A percentile compares a stretch with the other conserved stretches of the same genome.
Conservation (phyloP, 306 rosid species). For the Pterocarpus macrocarpus region DNA sequence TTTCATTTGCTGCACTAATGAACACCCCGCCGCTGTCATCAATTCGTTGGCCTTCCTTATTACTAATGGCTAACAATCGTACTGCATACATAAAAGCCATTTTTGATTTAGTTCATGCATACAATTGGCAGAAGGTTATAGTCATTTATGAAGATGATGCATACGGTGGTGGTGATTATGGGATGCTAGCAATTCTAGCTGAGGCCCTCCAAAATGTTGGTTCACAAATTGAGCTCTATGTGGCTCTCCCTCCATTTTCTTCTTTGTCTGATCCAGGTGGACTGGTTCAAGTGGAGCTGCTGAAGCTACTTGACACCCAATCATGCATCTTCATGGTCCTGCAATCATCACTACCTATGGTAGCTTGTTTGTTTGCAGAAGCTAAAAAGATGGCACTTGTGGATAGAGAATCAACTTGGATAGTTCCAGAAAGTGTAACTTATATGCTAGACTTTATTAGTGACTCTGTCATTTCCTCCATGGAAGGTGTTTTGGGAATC, state of each 20-base stretch:
- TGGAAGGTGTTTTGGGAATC: slow-evolving; percentile 64
- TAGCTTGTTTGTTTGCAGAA: slow-evolving; percentile 52
- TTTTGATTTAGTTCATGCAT: slow-evolving; percentile 41
- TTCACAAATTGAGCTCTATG: slow-evolving; percentile 53
- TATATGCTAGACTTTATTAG: slow-evolving; percentile 46
- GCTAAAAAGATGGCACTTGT: slow-evolving; percentile 54
- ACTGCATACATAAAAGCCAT: slow-evolving; percentile 47
- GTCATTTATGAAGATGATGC: slow-evolving; percentile 54
- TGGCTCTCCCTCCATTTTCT: slow-evolving; percentile 58
- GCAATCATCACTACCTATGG: slow-evolving; percentile 53
- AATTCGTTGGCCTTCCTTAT: slow-evolving; percentile 50
- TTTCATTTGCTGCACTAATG: slow-evolving; percentile 55
- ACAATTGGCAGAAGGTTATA: slow-evolving; percentile 52
- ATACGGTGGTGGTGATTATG: slow-evolving; percentile 54
- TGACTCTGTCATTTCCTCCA: slow-evolving; percentile 39
- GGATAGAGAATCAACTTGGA: slow-evolving; percentile 59
- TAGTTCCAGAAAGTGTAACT: slow-evolving; percentile 53
- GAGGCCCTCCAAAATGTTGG: slow-evolving; percentile 55
- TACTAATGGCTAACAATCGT: slow-evolving; percentile 43
- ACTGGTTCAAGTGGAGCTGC: slow-evolving; percentile 44
- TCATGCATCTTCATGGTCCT: slow-evolving; percentile 63
- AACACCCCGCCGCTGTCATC: slow-evolving; percentile 30
- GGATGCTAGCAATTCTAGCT: slow-evolving; percentile 48
- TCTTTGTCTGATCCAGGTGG: slow-evolving; percentile 42
- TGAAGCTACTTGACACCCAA: slow-evolving; percentile 44